Evolutionary conservation across 169 alveolate species (phyloP), one percentile per base, ranked within the genome.

Genomic region (Besnoitia besnoiti): DNA sequence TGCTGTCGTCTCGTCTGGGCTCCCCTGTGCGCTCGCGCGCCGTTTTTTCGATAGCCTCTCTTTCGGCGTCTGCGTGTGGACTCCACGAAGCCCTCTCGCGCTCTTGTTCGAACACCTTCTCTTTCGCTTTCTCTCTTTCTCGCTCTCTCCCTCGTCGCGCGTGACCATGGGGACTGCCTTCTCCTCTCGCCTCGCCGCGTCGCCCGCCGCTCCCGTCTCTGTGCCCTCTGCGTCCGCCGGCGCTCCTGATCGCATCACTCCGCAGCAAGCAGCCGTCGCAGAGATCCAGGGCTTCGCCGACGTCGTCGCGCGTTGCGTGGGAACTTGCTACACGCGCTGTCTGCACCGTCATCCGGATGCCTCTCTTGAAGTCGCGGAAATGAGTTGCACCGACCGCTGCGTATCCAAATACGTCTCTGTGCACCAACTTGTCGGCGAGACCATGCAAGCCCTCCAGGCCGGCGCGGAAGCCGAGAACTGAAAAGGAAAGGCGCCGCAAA

Each of bases 381-480:
- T 51, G 49, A 27, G 84, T 21, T 87, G 91, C 84, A 42, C 47
- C 24, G 91, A 87, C 40, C 82, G 91, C 62, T 87, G 91, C 85
- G 37, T 87, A 4, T n/a, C 44, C 67, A 87, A 87, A 30, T 76
- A 61, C 46, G 12, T 87, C 35, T 85, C 59, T 12, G 73, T 76
- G 16, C 91, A 87, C 46, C 46, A 30, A 35, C 47, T 87, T 33
- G 91, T 87, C 47, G 91, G 91, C 12, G 50, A 40, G 21, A 30
- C 80, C 1, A 33, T 67, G 47, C 40, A 5, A 16, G 39, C 80
- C 12, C 39, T 67, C 44, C 24, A 21, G 12, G 12, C 30, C 67
- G 44, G 47, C 3, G 39, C 80, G 21, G 10, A 21, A 2, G 44
- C 46, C 12, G 47, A n/a, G 24, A 67, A 35, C 80, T 33, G 44